These are phyloP conservation scores for Dactylellina leptospora DNA, from an alignment of 2,329 filamentous ascomycete species.

Conservation along the genomic window DNA sequence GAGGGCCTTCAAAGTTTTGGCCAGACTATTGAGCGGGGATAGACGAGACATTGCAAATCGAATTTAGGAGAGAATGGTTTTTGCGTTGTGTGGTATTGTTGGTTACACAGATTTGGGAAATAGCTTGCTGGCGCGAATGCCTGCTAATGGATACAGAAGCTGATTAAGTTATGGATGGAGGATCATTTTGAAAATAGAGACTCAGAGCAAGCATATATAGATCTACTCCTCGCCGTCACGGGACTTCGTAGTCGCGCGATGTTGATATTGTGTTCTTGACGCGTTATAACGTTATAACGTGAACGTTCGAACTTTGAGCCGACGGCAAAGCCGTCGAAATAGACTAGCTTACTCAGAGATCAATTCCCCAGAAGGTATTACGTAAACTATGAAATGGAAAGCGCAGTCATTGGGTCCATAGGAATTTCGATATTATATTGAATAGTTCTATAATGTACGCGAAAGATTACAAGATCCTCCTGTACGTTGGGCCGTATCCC, in stretches of 20 bases:
- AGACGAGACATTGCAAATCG: constrained; percentile 12
- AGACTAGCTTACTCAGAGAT: constrained; percentile 15
- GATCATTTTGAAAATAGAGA: not conserved
- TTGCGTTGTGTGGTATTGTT: constrained; percentile 22
- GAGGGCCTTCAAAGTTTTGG: constrained; percentile 61
- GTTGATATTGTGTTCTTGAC: not conserved
- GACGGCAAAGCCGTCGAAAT: constrained; percentile 8
- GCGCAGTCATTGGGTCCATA: not conserved
- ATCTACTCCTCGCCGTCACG: not conserved
- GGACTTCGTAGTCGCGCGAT: not conserved
- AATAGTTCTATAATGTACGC: no score
- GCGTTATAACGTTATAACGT: constrained; percentile 34
- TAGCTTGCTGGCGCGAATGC: no score
- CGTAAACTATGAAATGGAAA: not conserved
- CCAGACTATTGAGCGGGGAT: constrained; percentile 46
- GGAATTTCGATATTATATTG: no score
- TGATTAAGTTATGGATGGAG: no score
- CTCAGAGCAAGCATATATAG: not conserved
- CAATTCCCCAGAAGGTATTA: not conserved
- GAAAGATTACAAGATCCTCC: no score
- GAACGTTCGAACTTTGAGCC: no score
- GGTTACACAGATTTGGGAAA: not conserved
- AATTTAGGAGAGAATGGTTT: constrained; percentile 16
- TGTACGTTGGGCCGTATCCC: no score
- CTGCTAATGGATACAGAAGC: no score